Conservation (phyloP, 2,329 filamentous ascomycete species). For the Exophiala xenobiotica region DNA sequence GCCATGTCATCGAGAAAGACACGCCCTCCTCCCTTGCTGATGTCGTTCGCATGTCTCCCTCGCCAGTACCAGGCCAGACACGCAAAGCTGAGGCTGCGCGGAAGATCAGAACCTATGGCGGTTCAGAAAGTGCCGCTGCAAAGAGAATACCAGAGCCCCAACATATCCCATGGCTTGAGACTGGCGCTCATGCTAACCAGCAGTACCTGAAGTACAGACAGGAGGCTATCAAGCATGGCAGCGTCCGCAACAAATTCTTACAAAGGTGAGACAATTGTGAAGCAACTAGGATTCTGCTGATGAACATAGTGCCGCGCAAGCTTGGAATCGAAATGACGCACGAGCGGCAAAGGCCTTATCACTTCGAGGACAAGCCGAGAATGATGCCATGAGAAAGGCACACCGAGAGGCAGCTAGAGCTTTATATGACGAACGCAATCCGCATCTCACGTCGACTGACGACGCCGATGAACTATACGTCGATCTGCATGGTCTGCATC, state of each 20-base stretch:
- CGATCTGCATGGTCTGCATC: constrained; percentile 96
- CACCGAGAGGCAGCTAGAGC: constrained; percentile 90
- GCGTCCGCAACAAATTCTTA: constrained; percentile 92
- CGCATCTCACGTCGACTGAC: constrained; percentile 52
- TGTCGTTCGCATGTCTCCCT: constrained; percentile 91
- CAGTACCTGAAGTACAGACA: constrained; percentile 92
- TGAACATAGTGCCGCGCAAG: constrained; percentile 76
- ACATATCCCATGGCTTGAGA: constrained; percentile 95
- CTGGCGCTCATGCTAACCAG: constrained; percentile 85
- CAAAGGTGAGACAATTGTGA: constrained; percentile 65
- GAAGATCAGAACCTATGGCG: constrained; percentile 46
- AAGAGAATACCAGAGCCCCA: constrained; percentile 83
- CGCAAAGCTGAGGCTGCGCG: constrained; percentile 56
- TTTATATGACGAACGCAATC: constrained; percentile 91
- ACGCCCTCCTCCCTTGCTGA: constrained; percentile 79
- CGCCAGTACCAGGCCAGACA: constrained; percentile 63
- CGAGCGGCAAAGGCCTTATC: constrained; percentile 93
- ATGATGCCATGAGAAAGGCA: constrained; percentile 94
- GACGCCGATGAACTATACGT: constrained; percentile 77
- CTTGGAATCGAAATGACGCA: constrained; percentile 97
- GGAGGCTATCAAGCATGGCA: constrained; percentile 96
- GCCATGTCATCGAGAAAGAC: constrained; percentile 68
- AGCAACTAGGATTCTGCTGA: background rate
- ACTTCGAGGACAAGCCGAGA: constrained; percentile 91
- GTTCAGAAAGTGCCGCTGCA: constrained; percentile 63